Percentiles rank a stretch among this genome's conserved stretches.
Evolutionary conservation across 2,329 filamentous ascomycete species (phyloP).

Genomic region (Xylariaceae sp.): DNA sequence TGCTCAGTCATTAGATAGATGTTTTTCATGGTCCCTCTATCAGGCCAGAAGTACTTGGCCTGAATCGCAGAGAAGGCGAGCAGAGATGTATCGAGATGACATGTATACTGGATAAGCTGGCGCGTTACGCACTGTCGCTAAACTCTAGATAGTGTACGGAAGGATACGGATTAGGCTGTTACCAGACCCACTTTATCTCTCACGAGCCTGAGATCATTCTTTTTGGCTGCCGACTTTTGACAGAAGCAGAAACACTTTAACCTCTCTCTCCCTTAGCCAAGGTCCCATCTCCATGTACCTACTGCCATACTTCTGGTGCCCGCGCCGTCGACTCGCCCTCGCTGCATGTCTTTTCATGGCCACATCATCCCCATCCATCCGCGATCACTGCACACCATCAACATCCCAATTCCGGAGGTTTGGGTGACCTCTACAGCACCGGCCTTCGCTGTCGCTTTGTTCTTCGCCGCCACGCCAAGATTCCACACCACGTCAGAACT

Average conservation of each 20-base stretch:
- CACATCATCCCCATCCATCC: constrained; percentile 14
- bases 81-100: too few relatives aligned
- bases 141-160: too few relatives aligned
- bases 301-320: constrained; percentile 4
- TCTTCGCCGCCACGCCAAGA: constrained; percentile 13
- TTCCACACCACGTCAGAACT: constrained; percentile 33
- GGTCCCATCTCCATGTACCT: constrained; percentile 18
- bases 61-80: too few relatives aligned
- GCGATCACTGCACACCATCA: constrained; percentile 22
- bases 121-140: too few relatives aligned
- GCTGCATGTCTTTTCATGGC: constrained; percentile 9
- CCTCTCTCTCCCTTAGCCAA: constrained; percentile 25
- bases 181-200: constrained; percentile 13
- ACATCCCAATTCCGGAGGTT: constrained; percentile 4
- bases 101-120: too few relatives aligned
- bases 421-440: constrained; percentile 15
- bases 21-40: too few relatives aligned
- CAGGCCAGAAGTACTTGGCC: too few relatives aligned
- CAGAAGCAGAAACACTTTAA: constrained; percentile 21
- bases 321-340: constrained; percentile 18
- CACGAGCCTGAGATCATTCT: constrained; percentile 21
- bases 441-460: constrained; percentile 18
- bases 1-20: too few relatives aligned
- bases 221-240: constrained; percentile 28
- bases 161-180: too few relatives aligned